Percentiles rank a stretch among this genome's conserved stretches.
These are phyloP conservation scores for Chlorella vulgaris DNA, from an alignment of 139 green algal species.

Conservation along the genomic window DNA sequence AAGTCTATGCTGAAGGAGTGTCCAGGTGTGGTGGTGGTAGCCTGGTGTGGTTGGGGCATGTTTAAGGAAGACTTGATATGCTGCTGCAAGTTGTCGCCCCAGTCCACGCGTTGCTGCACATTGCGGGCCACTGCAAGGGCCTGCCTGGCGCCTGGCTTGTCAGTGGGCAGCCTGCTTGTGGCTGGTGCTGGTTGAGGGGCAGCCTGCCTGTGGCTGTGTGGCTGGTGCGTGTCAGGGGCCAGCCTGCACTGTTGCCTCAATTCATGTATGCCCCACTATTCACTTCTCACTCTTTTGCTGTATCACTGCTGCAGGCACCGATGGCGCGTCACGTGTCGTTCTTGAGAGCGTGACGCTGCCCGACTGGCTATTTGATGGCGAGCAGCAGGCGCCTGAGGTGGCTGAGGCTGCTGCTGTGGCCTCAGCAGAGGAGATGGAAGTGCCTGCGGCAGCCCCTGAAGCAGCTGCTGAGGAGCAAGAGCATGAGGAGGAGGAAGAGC, in stretches of 20 bases:
- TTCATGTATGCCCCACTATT: background rate
- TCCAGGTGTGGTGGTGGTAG: background rate
- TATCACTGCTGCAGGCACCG: background rate
- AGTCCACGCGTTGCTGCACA: no score
- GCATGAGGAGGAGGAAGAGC: background rate
- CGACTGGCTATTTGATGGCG: slow-evolving; percentile 38
- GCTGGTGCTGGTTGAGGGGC: no score
- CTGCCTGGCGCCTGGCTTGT: no score
- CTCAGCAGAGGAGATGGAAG: background rate
- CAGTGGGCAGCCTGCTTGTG: no score
- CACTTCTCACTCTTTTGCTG: background rate
- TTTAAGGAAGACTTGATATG: background rate
- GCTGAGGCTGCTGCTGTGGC: background rate
- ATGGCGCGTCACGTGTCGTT: background rate
- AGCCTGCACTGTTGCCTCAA: background rate
- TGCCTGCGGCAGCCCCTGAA: background rate
- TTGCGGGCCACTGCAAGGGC: no score
- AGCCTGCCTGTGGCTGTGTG: no score
- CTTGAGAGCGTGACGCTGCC: slow-evolving; percentile 44
- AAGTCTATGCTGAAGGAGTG: slow-evolving; percentile 29
- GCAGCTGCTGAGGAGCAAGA: background rate
- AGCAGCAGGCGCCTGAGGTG: slow-evolving; percentile 7
- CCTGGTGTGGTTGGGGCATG: background rate
- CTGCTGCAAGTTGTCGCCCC: background rate
- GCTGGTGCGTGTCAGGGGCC: background rate